Evolutionary conservation across 2,329 filamentous ascomycete species (phyloP).

Genomic region (Aspergillus nomiae): DNA sequence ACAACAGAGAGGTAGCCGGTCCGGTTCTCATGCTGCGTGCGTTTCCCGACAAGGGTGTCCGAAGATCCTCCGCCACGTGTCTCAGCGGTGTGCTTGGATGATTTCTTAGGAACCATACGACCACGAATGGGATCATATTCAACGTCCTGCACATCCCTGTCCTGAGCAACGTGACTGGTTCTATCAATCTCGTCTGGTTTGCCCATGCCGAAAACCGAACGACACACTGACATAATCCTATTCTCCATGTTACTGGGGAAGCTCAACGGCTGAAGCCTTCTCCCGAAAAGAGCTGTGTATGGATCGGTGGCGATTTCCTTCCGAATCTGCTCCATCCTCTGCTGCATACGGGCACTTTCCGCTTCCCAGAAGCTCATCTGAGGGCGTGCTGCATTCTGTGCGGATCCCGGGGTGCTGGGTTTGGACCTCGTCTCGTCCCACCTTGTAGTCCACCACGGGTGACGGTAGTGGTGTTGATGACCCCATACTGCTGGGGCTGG

Average conservation of each 20-base stretch:
- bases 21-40: neutral
- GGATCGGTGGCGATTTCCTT: conserved; percentile 41
- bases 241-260: conserved; percentile 22
- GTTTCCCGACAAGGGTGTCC: neutral
- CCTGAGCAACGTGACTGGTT: neutral
- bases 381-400: neutral
- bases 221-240: conserved; percentile 33
- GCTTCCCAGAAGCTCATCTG: conserved; percentile 23
- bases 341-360: conserved; percentile 23
- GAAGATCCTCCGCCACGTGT: neutral
- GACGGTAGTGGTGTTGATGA: conserved; percentile 4
- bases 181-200: neutral
- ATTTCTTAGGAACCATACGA: conserved; percentile 37
- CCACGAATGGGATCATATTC: conserved; percentile 47
- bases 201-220: conserved; percentile 28
- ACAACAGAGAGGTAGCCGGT: conserved; percentile 13
- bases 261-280: conserved; percentile 29
- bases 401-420: neutral
- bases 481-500: conserved; percentile 6
- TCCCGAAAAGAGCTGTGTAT: conserved; percentile 44
- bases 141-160: conserved; percentile 11
- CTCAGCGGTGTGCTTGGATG: neutral
- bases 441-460: conserved; percentile 19
- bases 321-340: conserved; percentile 40
- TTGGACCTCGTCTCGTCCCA: conserved; percentile 13